Evolutionary conservation across 257 asterid species (phyloP).

Genomic region (Solanum virginianum): DNA sequence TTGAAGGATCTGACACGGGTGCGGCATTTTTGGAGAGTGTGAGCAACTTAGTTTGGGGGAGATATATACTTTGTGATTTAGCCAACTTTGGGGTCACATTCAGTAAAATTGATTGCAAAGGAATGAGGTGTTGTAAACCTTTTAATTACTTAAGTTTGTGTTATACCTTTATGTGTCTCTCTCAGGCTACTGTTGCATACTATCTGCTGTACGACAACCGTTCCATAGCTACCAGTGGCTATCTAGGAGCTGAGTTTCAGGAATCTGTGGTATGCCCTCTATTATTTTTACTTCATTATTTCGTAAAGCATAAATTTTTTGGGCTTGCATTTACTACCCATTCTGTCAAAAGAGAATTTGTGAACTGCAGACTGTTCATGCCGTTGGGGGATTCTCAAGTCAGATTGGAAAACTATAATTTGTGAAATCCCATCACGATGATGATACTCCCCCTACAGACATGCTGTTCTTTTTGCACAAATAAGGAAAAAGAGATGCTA

Average conservation of each 20-base stretch:
- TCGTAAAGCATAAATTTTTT: neutral
- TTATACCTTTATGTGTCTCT: neutral
- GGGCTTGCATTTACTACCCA: neutral
- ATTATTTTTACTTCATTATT: neutral
- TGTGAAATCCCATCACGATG: neutral
- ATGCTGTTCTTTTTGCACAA: neutral
- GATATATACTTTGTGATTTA: neutral
- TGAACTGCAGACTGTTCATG: neutral
- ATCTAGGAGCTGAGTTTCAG: slow-evolving; percentile 66
- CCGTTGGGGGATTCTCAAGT: neutral
- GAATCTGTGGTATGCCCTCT: slow-evolving; percentile 58
- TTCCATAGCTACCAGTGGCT: slow-evolving; percentile 58
- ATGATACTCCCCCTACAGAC: neutral
- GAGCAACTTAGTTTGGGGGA: neutral
- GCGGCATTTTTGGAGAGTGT: too few relatives aligned
- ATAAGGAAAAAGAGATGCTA: neutral
- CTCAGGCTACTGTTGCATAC: slow-evolving; percentile 92
- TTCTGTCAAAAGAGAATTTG: neutral
- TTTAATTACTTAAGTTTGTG: slow-evolving; percentile 4
- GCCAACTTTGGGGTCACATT: neutral
- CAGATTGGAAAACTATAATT: neutral
- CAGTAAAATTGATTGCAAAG: neutral
- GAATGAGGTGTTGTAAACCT: neutral
- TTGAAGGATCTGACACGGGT: too few relatives aligned
- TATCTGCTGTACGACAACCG: slow-evolving; percentile 70